These are phyloP conservation scores for Cardiosporidium cionae DNA, from an alignment of 169 alveolate species.

Conservation along the genomic window DNA sequence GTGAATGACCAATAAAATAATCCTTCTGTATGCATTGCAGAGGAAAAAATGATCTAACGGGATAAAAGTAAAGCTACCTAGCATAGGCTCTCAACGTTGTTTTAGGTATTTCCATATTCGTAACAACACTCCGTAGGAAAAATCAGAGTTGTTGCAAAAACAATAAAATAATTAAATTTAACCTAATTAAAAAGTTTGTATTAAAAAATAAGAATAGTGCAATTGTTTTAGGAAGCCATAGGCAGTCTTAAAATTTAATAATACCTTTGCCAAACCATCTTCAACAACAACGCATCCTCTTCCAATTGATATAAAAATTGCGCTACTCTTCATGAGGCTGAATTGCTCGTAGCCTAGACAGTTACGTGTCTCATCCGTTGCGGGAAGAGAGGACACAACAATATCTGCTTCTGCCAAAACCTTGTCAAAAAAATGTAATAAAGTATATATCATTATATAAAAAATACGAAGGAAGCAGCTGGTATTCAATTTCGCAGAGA, in stretches of 20 bases:
- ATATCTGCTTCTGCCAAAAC: conserved; percentile 39
- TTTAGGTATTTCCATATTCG: too few relatives aligned
- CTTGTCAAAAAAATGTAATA: conserved; percentile 1
- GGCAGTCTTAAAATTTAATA: too few relatives aligned
- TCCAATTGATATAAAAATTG: conserved; percentile 44
- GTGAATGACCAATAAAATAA: not conserved
- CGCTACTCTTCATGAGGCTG: conserved; percentile 32
- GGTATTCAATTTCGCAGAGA: too few relatives aligned
- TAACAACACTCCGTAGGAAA: not conserved
- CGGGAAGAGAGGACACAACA: conserved; percentile 42
- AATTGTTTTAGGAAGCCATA: not conserved
- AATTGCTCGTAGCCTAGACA: conserved; percentile 20
- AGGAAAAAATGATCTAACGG: too few relatives aligned
- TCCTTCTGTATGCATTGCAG: not conserved
- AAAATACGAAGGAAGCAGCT: too few relatives aligned
- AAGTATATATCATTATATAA: too few relatives aligned
- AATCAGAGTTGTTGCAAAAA: not conserved
- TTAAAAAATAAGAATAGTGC: not conserved
- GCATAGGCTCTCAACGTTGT: too few relatives aligned
- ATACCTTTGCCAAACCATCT: conserved; percentile 10
- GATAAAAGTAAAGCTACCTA: too few relatives aligned
- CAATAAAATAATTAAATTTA: not conserved
- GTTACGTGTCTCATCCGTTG: conserved; percentile 30
- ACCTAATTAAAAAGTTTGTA: not conserved
- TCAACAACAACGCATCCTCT: conserved; percentile 41